Percentiles rank a stretch among this genome's conserved stretches.
Evolutionary conservation across 2,329 filamentous ascomycete species (phyloP).

Genomic region (Cladosporium colombiae): DNA sequence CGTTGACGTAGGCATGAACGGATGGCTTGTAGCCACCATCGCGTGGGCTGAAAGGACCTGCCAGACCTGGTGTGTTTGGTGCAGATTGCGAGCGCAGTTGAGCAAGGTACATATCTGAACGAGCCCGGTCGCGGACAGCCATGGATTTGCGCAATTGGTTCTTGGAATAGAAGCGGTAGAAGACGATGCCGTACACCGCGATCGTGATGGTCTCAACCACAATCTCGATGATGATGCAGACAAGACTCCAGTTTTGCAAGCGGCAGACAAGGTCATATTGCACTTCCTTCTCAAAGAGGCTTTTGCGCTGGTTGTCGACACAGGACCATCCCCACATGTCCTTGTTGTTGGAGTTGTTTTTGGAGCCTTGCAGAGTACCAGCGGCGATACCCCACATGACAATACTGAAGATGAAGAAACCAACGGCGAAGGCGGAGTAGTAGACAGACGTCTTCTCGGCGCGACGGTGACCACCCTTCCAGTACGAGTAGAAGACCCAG

Average conservation of each 20-base stretch:
- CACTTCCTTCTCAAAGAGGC: slow-evolving; percentile 77
- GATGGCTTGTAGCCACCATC: slow-evolving; percentile 52
- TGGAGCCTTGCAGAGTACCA: slow-evolving; percentile 76
- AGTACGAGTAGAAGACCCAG: slow-evolving; percentile 81
- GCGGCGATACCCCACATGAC: slow-evolving; percentile 90
- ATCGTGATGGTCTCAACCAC: slow-evolving; percentile 91
- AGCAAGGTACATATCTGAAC: slow-evolving; percentile 89
- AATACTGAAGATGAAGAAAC: slow-evolving; percentile 90
- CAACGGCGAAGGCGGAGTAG: slow-evolving; percentile 90
- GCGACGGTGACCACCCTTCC: slow-evolving; percentile 79
- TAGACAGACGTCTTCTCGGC: slow-evolving; percentile 94
- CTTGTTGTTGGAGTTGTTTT: slow-evolving; percentile 71
- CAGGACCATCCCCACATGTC: slow-evolving; percentile 99
- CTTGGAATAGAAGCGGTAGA: slow-evolving; percentile 98
- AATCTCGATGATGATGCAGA: slow-evolving; percentile 97
- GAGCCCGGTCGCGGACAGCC: slow-evolving; percentile 90
- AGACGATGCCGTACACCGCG: slow-evolving; percentile 87
- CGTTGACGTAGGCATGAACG: slow-evolving; percentile 42
- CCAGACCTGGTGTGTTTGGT: slow-evolving; percentile 88
- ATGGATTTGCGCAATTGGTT: slow-evolving; percentile 94
- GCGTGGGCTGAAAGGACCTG: slow-evolving; percentile 62
- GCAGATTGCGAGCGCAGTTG: slow-evolving; percentile 72
- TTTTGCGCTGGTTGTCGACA: slow-evolving; percentile 73
- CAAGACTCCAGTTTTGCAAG: slow-evolving; percentile 89
- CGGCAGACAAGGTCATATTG: slow-evolving; percentile 90